Evolutionary conservation across 192 early-diverging fungal species (phyloP), one percentile per base, ranked within the genome.

Genomic region (Entomortierella beljakovae): DNA sequence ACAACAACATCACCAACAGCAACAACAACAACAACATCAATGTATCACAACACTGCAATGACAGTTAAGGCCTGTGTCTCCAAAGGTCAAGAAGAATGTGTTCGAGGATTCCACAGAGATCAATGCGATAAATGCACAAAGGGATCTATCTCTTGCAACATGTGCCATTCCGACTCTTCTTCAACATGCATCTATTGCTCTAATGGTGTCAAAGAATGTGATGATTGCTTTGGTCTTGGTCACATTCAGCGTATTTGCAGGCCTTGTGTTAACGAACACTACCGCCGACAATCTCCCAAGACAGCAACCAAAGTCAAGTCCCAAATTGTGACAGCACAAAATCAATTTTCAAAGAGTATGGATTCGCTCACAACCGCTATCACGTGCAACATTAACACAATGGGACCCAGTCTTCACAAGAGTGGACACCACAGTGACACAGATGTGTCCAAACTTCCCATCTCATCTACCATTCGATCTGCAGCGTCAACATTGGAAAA

Each of bases 181-280:
- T 51, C 57, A 23, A 34, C 57, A 20, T 74, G 71, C 28, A 74
- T 54, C 23, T 74, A 63, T 20, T 74, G 71, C 42, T 5, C 55
- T 37, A 51, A 74, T 16, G 71, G 71, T 26, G 57, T 48, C 37
- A 74, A 46, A 48, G 71, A 66, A 31, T 74, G 71, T 31, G 34
- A 51, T 31, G 71, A 74, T 20, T 74, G 71, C 40, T 74, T 50
- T 16, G 71, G 71, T 33, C 26, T 66, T 1, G 71, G 71, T 23
- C 64, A 58, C 35, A 32, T 61, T 29, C 71, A 64, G 37, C 63
- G 71, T 38, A 66, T 74, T 58, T 74, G 71, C 46, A 62, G 59
- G 20, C 63, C 64, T 51, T 74, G 71, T 49, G 55, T 74, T 58
- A 57, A 56, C 16, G 51, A 63, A 23, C 62, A 74, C 50, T 74